Conservation (phyloP, 345 rosid species). For the Eucalyptus albens region DNA sequence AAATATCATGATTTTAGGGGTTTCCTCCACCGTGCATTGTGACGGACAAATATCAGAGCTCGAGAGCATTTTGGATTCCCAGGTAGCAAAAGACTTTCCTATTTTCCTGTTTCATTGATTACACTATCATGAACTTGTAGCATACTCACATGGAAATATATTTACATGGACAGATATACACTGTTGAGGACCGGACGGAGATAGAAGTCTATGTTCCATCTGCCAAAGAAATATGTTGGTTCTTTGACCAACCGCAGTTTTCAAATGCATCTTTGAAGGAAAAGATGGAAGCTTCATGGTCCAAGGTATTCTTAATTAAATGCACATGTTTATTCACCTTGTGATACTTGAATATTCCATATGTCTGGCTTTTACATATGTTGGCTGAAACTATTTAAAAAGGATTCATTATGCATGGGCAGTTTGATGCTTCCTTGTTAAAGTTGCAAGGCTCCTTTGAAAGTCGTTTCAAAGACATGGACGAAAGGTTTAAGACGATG, state of each 20-base stretch:
- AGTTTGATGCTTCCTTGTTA: conserved; percentile 46
- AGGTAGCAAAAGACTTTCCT: conserved; percentile 15
- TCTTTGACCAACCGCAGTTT: conserved; percentile 37
- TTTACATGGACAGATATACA: conserved; percentile 38
- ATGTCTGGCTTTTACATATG: neutral
- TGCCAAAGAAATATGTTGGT: conserved; percentile 39
- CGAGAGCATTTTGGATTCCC: conserved; percentile 69
- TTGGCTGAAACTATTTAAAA: neutral
- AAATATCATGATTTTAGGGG: conserved; percentile 13
- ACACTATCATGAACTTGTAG: neutral
- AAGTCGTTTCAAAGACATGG: conserved; percentile 19
- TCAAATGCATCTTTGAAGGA: conserved; percentile 30
- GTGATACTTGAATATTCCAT: neutral
- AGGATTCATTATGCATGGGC: conserved; percentile 5
- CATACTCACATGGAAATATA: neutral
- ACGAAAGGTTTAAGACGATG: conserved; percentile 29
- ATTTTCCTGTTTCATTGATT: neutral
- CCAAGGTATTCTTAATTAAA: conserved; percentile 37
- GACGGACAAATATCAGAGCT: conserved; percentile 58
- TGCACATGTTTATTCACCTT: neutral
- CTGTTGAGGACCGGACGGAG: conserved; percentile 37
- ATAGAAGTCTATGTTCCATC: conserved; percentile 37
- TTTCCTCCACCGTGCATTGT: conserved; percentile 29
- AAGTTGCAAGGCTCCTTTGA: conserved; percentile 24
- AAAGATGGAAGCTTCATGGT: conserved; percentile 37